Evolutionary conservation across 2,329 filamentous ascomycete species (phyloP).

Genomic region (Penicillium corylophilum): DNA sequence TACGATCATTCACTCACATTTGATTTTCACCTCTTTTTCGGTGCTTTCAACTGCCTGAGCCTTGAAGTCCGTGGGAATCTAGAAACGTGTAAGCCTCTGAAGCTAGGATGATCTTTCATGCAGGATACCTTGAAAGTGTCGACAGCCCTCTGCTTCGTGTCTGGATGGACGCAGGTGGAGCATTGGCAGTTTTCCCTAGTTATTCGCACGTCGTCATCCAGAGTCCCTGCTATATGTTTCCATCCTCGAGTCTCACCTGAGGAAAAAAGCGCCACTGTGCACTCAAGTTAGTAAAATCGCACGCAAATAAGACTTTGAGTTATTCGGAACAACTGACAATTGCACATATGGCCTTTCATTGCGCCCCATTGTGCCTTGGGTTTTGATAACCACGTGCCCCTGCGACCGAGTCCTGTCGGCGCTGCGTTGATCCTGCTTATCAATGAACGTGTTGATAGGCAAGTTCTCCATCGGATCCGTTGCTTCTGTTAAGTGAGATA

Average conservation of each 20-base stretch:
- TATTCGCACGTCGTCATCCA: neutral
- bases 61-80: slow-evolving; percentile 51
- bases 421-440: neutral
- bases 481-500: neutral
- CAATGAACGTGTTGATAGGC: neutral
- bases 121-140: slow-evolving; percentile 63
- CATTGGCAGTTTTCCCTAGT: slow-evolving; percentile 72
- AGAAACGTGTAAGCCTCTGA: neutral
- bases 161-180: slow-evolving; percentile 62
- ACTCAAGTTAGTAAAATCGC: neutral
- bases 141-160: slow-evolving; percentile 67
- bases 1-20: slow-evolving; percentile 45
- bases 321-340: neutral
- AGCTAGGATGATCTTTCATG: neutral
- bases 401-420: neutral
- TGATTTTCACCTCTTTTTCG: slow-evolving; percentile 46
- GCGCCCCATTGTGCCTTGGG: neutral
- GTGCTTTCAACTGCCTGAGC: slow-evolving; percentile 33
- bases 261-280: slow-evolving; percentile 19
- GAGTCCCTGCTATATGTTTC: neutral
- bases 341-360: neutral
- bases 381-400: slow-evolving; percentile 1
- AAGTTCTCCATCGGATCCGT: neutral
- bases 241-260: slow-evolving; percentile 15
- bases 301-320: neutral